These are phyloP conservation scores for Penicillium argentinense DNA, from an alignment of 495 filamentous ascomycete genomes.

Conservation along the genomic window DNA sequence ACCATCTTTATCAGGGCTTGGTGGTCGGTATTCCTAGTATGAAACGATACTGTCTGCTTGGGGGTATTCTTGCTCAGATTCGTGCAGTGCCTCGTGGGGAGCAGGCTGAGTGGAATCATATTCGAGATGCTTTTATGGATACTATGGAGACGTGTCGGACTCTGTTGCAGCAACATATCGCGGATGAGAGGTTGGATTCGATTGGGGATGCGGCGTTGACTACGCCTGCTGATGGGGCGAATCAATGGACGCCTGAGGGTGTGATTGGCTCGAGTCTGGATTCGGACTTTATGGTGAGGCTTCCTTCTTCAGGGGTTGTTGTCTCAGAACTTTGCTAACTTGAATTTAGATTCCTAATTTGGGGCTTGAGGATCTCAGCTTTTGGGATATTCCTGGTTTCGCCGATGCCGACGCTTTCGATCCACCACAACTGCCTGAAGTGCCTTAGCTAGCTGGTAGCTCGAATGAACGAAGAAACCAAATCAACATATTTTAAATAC, in stretches of 20 bases:
- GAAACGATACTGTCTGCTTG: slow-evolving; percentile 23
- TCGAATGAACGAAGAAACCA: no score
- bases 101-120: slow-evolving; percentile 5
- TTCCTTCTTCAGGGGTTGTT: not conserved
- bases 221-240: not conserved
- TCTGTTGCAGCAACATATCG: slow-evolving; percentile 13
- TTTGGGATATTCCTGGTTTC: slow-evolving; percentile 20
- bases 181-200: not conserved
- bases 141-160: slow-evolving; percentile 12
- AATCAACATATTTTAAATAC: no score
- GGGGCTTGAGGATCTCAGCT: slow-evolving; percentile 11
- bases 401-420: slow-evolving; percentile 8
- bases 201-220: not conserved
- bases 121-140: slow-evolving; percentile 10
- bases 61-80: slow-evolving; percentile 18
- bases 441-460: no score
- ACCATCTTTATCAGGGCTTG: slow-evolving; percentile 15
- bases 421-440: not conserved
- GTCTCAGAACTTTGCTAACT: not conserved
- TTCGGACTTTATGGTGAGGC: slow-evolving; percentile 16
- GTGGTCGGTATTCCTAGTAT: slow-evolving; percentile 23
- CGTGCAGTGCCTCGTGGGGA: slow-evolving; percentile 2
- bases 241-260: slow-evolving; percentile 21
- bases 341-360: slow-evolving; percentile 10
- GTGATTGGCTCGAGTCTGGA: slow-evolving; percentile 11